phyloP scores from a whole-genome alignment of 1,139 yeast genomes.

The Suhomyces taliae region DNA sequence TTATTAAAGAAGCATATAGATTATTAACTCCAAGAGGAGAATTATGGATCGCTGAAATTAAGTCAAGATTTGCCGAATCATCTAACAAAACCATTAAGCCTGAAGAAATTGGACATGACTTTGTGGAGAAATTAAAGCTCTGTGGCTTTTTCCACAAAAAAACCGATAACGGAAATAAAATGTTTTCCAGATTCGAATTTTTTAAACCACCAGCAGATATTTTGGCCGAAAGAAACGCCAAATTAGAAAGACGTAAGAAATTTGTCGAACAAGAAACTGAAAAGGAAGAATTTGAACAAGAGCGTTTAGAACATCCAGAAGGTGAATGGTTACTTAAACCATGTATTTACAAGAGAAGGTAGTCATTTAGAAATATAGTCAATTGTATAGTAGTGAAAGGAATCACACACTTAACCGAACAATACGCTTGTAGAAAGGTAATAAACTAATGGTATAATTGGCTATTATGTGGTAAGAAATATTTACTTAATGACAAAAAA shows the following conservation, averaged over 20 bases:
- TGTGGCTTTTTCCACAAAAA: conserved; percentile 85
- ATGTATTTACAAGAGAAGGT: conserved; percentile 91
- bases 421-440: neutral
- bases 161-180: conserved; percentile 84
- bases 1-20: conserved; percentile 85
- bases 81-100: conserved; percentile 24
- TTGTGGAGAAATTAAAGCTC: conserved; percentile 72
- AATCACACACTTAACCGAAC: neutral
- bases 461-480: too few relatives aligned
- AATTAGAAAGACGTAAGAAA: conserved; percentile 62
- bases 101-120: conserved; percentile 62
- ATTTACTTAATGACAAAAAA: too few relatives aligned
- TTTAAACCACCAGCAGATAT: conserved; percentile 81
- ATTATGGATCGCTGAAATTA: conserved; percentile 96
- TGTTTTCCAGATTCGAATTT: conserved; percentile 94
- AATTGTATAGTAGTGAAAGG: neutral
- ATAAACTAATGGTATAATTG: neutral
- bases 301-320: conserved; percentile 62
- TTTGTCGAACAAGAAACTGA: conserved; percentile 71
- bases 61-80: conserved; percentile 77
- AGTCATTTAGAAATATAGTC: conserved; percentile 7
- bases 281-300: conserved; percentile 55
- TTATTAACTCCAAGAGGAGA: conserved; percentile 89
- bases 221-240: conserved; percentile 62
- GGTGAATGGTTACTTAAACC: conserved; percentile 93